These are phyloP conservation scores for Violaceomyces palustris DNA, from an alignment of 1,284 basidiomycete species.

Conservation along the genomic window DNA sequence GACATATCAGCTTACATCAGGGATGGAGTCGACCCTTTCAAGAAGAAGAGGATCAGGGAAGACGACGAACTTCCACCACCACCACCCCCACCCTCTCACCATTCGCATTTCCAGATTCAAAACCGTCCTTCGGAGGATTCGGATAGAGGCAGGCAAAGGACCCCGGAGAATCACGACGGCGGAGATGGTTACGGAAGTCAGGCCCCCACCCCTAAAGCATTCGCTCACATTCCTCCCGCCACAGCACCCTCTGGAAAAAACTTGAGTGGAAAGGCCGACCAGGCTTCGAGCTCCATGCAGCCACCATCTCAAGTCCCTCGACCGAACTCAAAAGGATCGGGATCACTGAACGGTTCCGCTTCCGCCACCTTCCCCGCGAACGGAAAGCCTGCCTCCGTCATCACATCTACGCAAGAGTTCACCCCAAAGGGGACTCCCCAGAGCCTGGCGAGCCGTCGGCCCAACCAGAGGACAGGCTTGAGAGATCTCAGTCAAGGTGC, in stretches of 20 bases:
- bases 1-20: no score
- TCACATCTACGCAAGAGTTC: neutral
- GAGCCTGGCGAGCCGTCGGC: neutral
- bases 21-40: no score
- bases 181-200: neutral
- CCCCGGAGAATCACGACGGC: neutral
- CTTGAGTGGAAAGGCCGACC: neutral
- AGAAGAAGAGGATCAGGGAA: no score
- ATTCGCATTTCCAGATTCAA: no score
- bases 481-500: neutral
- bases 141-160: no score
- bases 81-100: no score
- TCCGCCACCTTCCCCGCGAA: neutral
- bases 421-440: no score
- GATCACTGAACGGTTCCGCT: constrained; percentile 1
- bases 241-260: neutral
- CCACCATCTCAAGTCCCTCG: neutral
- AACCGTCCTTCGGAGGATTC: neutral
- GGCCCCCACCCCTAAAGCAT: neutral
- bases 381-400: neutral
- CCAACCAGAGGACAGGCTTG: no score
- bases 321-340: neutral
- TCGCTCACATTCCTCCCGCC: neutral
- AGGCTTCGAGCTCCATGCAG: neutral
- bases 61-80: no score